Evolutionary conservation across 108 stramenopile genomes (phyloP), one percentile per base, ranked within the genome.

Genomic region (Pseudonitzschia pungens): DNA sequence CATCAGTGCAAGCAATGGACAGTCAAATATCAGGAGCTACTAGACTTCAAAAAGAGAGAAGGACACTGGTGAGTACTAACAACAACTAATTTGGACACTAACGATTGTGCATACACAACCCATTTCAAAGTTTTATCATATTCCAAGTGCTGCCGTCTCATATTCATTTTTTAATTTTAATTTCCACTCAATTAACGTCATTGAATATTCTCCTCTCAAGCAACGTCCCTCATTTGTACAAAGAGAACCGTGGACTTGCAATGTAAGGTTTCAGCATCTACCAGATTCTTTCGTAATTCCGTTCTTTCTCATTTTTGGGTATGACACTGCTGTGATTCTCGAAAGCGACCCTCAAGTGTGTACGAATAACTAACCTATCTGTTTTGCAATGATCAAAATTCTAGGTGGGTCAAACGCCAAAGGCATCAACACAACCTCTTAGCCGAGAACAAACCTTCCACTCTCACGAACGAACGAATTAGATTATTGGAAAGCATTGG

Each of bases 1-100:
- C 71, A 78, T 40, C 77, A 78, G 50, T 70, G 60, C 31, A 71
- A 78, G 32, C 71, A 78, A 41, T 88, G 87, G 87, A 83, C 83
- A 65, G 65, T 70, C 44, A 78, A 77, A 75, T 88, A 69, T 50
- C 71, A 77, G 48, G 73, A 78, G 45, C 72, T 88, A 21, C 29
- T 63, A 2, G 75, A 56, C 33, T 88, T 75, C 69, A 77, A 78
- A 36, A 53, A 63, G 18, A 60, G 71, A 36, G 27, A 81, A 43
- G 87, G 87, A 14, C 80, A 88, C 57, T 84, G 81, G 43, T 72
- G 71, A 41, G 78, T 62, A 40, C 22, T 29, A 55, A 3, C 3
- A 55, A 21, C 24, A 26, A 8, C 9, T 2, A 21, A 3, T 55
- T n/a, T n/a, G n/a, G n/a, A n/a, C n/a, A n/a, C n/a, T n/a, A n/a